These are phyloP conservation scores for Flaveria floridana DNA, from an alignment of 140 eudicot genomes.

Conservation along the genomic window DNA sequence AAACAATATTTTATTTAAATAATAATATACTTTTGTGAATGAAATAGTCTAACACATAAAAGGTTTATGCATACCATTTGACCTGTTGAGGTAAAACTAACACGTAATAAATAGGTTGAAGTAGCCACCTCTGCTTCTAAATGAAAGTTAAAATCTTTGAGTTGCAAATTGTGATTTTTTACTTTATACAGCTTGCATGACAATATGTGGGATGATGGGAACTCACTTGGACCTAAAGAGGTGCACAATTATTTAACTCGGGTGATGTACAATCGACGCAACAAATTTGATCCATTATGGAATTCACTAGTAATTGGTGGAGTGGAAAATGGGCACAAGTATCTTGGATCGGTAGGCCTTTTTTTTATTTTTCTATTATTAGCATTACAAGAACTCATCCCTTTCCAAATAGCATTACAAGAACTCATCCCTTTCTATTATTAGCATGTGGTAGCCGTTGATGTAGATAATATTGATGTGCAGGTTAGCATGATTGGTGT, in stretches of 20 bases:
- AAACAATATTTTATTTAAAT: not conserved
- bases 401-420: not conserved
- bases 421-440: not conserved
- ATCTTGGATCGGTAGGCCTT: constrained; percentile 76
- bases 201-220: constrained; percentile 98
- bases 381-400: not conserved
- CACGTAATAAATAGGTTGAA: not conserved
- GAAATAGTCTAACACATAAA: not conserved
- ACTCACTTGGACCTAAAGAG: constrained; percentile 93
- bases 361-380: not conserved
- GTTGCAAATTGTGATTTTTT: constrained; percentile 7
- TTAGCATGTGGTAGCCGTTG: not conserved
- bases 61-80: not conserved
- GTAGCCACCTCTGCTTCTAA: not conserved
- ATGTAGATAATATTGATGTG: not conserved
- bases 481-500: constrained; percentile 96
- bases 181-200: constrained; percentile 62
- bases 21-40: not conserved
- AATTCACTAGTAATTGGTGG: constrained; percentile 94
- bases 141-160: not conserved
- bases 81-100: not conserved
- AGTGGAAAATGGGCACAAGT: constrained; percentile 84
- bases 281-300: constrained; percentile 97
- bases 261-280: constrained; percentile 90
- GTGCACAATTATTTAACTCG: constrained; percentile 90